Base-by-base conservation (phyloP, 2,329 filamentous ascomycete species). In the Microsporum ferrugineum region DNA sequence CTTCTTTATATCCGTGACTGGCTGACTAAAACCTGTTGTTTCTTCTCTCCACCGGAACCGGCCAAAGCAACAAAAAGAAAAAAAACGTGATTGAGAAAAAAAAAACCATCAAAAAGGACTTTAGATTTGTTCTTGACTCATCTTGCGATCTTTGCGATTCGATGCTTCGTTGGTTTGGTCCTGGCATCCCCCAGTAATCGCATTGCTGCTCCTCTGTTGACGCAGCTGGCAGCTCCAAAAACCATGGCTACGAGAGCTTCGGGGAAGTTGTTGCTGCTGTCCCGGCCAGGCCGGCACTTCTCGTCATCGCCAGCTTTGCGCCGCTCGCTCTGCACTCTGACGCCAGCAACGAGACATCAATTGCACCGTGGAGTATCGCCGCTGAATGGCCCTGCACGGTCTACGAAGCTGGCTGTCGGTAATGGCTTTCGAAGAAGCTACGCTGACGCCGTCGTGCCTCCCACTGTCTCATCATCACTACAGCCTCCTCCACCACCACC, bases 371-470 rank as follows among this genome's bases (percentile, higher is more conserved):
- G 60, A 7, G 45, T 47, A 10, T 36, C 36, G 27, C 31, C 14
- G 36, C 59, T 38, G 33, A 39, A n/a, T 39, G 5, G 17, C 66
- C 66, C 58, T 65, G 66, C 60, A 64, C 66, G 5, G 3, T 33
- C 45, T 12, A 47, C n/a, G 8, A 47, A 47, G 43, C 43, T 47
- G 23, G 45, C 31, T 59, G 74, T n/a, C 69, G 71, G 62, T 10
- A 75, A 74, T 62, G 65, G 70, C 39, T 76, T 76, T 67, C 76
- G 76, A 62, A 75, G 79, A 60, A 68, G 72, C 29, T 81, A 81
- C 66, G 82, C 83, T 60, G 80, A 84, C 68, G 77, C 76, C 63
- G 64, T 71, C 49, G 73, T 77, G 33, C 77, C 78, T 59, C 71
- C 77, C 53, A 71, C 69, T 17, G 67, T 65, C 10, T 62, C 70